Evolutionary conservation across 805 yeast genomes (phyloP), one percentile per base, ranked within the genome.

Genomic region (Pichia ethanolica): DNA sequence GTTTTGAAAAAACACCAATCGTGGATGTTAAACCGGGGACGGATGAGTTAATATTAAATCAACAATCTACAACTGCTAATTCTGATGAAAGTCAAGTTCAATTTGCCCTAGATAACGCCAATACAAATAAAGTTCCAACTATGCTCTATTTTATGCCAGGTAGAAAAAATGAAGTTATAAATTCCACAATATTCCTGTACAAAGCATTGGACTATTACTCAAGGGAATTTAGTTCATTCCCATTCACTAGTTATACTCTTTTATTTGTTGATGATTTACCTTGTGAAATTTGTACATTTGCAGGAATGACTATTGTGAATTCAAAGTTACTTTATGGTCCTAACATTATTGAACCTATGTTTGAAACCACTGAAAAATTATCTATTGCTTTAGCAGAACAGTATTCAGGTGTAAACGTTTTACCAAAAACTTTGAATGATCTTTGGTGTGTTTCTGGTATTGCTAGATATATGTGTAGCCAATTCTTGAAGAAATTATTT

Each of bases 351-450:
- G 99, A 93, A 55, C 91, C 95, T 1, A 72, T 88, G 48, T 82
- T 85, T 56, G 59, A 77, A 0, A 75, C 80, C 3, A 86, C 96
- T 0, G 89, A 86, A 52, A 62, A 71, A 0, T 64, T 93, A 4
- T 74, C 91, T 0, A 77, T 80, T 49, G 82, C 87, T 0, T 65
- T 93, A 25, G 85, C 98, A 0, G 77, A 80, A 5, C 99, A 93
- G 64, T 93, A 97, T 95, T 79, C 95, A 0, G 97, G 97, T 14
- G 83, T 93, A 35, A 88, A 87, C 62, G 88, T 93, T 20, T 83
- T 89, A 3, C 97, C 98, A 0, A 76, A 75, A 47, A 75, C 82
- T 0, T 77, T 82, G 62, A 80, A 86, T 56, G 97, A 93, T 64
- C 56, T 87, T 7, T 93, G 99, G 99, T 78, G 91, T 54, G 84